Conservation (phyloP, 345 rosid genomes). For the Populus davidiana region DNA sequence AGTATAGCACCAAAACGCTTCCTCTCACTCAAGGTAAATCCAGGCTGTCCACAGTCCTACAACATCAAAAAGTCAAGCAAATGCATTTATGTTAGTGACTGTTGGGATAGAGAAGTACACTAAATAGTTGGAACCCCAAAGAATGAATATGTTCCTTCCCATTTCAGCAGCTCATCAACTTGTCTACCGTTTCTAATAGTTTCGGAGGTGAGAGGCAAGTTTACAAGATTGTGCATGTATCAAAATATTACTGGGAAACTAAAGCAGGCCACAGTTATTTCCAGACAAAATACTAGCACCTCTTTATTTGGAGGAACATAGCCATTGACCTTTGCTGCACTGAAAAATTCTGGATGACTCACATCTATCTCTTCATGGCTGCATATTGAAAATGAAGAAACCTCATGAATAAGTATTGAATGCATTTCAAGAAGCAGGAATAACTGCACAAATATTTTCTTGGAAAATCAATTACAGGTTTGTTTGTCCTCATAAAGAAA, state of each 20-base stretch:
- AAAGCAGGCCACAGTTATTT: slow-evolving; percentile 13
- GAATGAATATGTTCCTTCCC: not conserved
- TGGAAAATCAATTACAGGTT: not conserved
- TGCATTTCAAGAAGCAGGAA: not conserved
- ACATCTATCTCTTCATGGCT: slow-evolving; percentile 94
- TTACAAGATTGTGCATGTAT: not conserved
- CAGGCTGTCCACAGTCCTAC: slow-evolving; percentile 96
- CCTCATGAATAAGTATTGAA: not conserved
- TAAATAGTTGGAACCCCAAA: not conserved
- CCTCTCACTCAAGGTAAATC: slow-evolving; percentile 90
- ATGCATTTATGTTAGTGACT: not conserved
- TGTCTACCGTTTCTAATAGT: not conserved
- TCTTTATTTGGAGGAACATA: slow-evolving; percentile 85
- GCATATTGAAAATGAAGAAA: slow-evolving; percentile 29
- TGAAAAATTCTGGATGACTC: slow-evolving; percentile 91
- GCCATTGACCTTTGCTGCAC: slow-evolving; percentile 84
- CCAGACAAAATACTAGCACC: slow-evolving; percentile 35
- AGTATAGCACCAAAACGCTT: slow-evolving; percentile 68
- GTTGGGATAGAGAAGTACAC: not conserved
- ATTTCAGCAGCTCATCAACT: slow-evolving; percentile 11
- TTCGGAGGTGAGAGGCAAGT: slow-evolving; percentile 7
- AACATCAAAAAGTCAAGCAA: slow-evolving; percentile 13
- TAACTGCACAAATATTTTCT: slow-evolving; percentile 1
- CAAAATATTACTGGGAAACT: not conserved
- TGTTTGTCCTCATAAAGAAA: not conserved